Evolutionary conservation across 306 rosid species (phyloP).

Genomic region (Calophaca sinica): DNA sequence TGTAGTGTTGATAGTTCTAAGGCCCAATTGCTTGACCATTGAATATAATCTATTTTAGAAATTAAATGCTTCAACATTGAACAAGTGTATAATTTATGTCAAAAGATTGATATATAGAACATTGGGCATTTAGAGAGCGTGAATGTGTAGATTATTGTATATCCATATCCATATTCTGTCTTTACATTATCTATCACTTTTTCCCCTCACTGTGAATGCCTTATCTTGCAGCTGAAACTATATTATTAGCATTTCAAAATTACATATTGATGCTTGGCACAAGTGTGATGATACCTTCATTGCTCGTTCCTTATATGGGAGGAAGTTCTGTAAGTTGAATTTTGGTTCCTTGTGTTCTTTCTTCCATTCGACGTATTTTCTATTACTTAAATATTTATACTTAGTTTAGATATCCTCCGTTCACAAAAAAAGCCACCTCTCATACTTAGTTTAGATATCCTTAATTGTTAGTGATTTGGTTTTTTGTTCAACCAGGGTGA

Average conservation of each 20-base stretch:
- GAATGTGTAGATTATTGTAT: slow-evolving; percentile 2
- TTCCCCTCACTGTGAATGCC: slow-evolving; percentile 35
- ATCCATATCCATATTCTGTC: slow-evolving; percentile 7
- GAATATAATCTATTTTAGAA: not conserved
- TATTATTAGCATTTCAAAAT: slow-evolving; percentile 89
- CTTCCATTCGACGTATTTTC: not conserved
- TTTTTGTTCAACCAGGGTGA: slow-evolving; percentile 72
- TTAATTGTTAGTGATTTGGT: slow-evolving; percentile 36
- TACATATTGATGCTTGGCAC: slow-evolving; percentile 96
- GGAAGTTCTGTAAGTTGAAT: slow-evolving; percentile 77
- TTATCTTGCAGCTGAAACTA: slow-evolving; percentile 83
- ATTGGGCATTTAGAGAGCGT: slow-evolving; percentile 10
- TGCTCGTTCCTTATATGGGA: slow-evolving; percentile 91
- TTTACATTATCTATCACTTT: slow-evolving; percentile 3
- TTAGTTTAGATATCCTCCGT: not conserved
- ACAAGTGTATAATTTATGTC: not conserved
- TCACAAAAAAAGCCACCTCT: not conserved
- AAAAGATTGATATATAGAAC: not conserved
- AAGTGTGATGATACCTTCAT: slow-evolving; percentile 90
- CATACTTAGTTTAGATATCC: not conserved
- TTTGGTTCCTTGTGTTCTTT: slow-evolving; percentile 29
- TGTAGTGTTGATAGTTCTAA: not conserved
- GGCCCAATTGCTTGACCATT: not conserved
- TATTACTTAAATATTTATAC: not conserved
- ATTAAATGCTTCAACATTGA: slow-evolving; percentile 19